Evolutionary conservation across 352 stramenopile genomes (phyloP).

Genomic region (Phytophthora fragariae): DNA sequence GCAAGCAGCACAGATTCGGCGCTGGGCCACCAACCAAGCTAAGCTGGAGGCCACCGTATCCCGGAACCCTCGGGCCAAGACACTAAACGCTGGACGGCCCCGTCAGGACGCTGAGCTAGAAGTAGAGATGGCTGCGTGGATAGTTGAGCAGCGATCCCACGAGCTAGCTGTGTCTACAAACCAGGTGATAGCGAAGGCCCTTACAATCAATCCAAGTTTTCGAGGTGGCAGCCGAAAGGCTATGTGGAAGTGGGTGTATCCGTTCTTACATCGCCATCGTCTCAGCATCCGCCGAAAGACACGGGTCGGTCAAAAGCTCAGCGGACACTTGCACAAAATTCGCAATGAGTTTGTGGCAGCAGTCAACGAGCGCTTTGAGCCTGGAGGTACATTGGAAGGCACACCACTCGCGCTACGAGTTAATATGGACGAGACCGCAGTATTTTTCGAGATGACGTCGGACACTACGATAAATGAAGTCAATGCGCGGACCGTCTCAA

Average conservation of each 20-base stretch:
- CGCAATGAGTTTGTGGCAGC: conserved; percentile 6
- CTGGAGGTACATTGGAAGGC: too few species aligned
- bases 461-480: too few species aligned
- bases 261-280: background rate
- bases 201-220: conserved; percentile 13
- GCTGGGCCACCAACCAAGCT: too few species aligned
- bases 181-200: background rate
- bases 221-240: background rate
- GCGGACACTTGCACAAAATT: conserved; percentile 7
- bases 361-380: background rate
- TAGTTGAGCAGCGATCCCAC: background rate
- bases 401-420: too few species aligned
- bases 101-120: background rate
- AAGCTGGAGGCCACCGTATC: too few species aligned
- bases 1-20: background rate
- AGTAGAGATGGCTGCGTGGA: background rate
- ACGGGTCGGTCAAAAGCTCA: conserved; percentile 15
- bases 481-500: too few species aligned
- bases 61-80: too few species aligned
- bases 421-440: too few species aligned
- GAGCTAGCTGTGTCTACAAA: background rate
- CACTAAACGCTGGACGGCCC: too few species aligned
- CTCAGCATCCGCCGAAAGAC: conserved; percentile 9
- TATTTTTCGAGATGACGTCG: too few species aligned
- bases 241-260: conserved; percentile 17